Percentiles rank a stretch among this genome's conserved stretches.
Conservation (phyloP, 2,329 filamentous ascomycete genomes). For the Diaporthe australafricana region DNA sequence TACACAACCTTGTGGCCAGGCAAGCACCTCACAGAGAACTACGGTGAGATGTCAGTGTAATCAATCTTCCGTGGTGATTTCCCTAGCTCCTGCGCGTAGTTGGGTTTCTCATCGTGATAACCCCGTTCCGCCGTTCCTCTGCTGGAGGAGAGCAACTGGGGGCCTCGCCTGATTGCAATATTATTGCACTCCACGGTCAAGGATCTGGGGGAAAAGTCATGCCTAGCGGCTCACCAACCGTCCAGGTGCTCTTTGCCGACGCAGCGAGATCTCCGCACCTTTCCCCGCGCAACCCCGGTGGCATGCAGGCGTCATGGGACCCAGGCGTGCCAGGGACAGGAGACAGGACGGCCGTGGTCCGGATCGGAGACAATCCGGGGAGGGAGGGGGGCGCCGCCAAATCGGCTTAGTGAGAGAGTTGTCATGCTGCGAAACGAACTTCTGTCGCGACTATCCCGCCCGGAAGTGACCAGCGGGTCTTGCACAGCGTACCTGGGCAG, state of each 20-base stretch:
- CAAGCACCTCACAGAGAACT: too few relatives aligned
- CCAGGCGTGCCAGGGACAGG: background rate
- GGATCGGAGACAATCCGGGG: background rate
- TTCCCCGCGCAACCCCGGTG: slow-evolving; percentile 24
- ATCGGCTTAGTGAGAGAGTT: slow-evolving; percentile 10
- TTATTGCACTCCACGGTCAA: too few relatives aligned
- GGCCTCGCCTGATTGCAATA: too few relatives aligned
- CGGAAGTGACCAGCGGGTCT: slow-evolving; percentile 4
- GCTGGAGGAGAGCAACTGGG: too few relatives aligned
- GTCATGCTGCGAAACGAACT: slow-evolving; percentile 13
- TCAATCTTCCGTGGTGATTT: too few relatives aligned
- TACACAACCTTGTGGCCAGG: too few relatives aligned
- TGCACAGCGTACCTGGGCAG: background rate
- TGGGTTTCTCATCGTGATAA: too few relatives aligned
- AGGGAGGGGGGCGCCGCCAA: background rate
- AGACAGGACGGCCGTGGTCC: background rate
- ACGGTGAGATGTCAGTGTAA: too few relatives aligned
- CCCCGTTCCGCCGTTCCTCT: too few relatives aligned
- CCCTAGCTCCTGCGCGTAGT: too few relatives aligned
- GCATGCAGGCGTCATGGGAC: slow-evolving; percentile 12
- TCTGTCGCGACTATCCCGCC: background rate
- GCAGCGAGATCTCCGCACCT: slow-evolving; percentile 18
- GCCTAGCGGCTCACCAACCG: slow-evolving; percentile 23
- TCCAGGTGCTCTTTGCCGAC: slow-evolving; percentile 10
- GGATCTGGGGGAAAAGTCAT: slow-evolving; percentile 26